Percentiles rank a stretch among this genome's conserved stretches.
phyloP scores from a whole-genome alignment of 164 flowering plant genomes.

The Kingdonia uniflora region DNA sequence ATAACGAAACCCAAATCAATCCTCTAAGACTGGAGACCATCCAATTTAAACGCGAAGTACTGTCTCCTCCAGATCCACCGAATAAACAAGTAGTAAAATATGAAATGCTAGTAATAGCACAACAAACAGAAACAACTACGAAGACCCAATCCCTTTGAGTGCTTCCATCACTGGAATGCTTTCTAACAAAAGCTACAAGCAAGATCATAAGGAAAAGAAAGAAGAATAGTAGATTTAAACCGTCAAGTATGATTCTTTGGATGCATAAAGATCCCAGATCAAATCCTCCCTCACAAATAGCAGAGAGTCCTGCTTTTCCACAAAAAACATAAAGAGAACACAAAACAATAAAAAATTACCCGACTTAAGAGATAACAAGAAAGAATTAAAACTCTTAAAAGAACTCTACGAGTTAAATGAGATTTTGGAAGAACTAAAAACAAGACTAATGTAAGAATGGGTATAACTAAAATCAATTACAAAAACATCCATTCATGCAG shows the following conservation, averaged over 20 bases:
- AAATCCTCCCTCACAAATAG: neutral
- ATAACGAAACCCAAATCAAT: constrained; percentile 41
- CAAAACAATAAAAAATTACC: too few relatives aligned
- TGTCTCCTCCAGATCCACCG: constrained; percentile 20
- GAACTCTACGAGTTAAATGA: too few relatives aligned
- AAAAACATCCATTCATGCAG: too few relatives aligned
- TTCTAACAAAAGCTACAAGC: constrained; percentile 17
- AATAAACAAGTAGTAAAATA: constrained; percentile 20
- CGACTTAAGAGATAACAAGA: too few relatives aligned
- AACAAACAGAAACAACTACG: too few relatives aligned
- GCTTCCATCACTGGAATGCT: neutral
- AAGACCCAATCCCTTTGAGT: constrained; percentile 24
- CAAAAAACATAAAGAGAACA: too few relatives aligned
- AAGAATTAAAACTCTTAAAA: too few relatives aligned
- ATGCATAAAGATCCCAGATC: constrained; percentile 1
- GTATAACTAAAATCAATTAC: too few relatives aligned
- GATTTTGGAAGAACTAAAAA: too few relatives aligned
- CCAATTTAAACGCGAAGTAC: constrained; percentile 15
- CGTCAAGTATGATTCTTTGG: neutral
- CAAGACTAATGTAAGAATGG: too few relatives aligned
- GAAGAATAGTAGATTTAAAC: neutral
- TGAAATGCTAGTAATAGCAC: too few relatives aligned
- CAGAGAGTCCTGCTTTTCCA: neutral
- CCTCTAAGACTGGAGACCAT: constrained; percentile 27
- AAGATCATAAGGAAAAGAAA: constrained; percentile 4